Evolutionary conservation across 2,329 filamentous ascomycete species (phyloP).

Genomic region (Dactylellina leptospora): DNA sequence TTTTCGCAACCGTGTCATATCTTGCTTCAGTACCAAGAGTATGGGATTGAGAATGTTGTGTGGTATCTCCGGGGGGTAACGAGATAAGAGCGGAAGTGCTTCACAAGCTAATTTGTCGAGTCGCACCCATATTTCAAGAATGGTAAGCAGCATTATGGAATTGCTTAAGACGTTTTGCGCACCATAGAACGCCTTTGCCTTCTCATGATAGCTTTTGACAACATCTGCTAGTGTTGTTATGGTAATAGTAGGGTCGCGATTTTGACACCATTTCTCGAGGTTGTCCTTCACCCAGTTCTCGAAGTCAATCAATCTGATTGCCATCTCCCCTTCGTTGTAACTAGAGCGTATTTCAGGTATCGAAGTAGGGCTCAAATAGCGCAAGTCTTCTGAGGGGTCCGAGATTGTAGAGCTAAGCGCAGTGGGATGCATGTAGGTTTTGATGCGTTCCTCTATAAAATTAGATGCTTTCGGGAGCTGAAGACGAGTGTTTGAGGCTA

Average conservation of each 20-base stretch:
- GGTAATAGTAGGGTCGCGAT: not conserved
- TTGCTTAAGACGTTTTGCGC: constrained; percentile 61
- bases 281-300: constrained; percentile 58
- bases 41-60: constrained; percentile 62
- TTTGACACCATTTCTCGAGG: constrained; percentile 65
- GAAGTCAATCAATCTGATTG: constrained; percentile 27
- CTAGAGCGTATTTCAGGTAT: not conserved
- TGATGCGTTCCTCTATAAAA: constrained; percentile 9
- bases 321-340: not conserved
- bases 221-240: constrained; percentile 54
- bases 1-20: constrained; percentile 63
- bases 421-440: not conserved
- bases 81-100: constrained; percentile 60
- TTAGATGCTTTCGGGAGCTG: not conserved
- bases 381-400: constrained; percentile 5
- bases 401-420: not conserved
- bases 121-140: constrained; percentile 69
- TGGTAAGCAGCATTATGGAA: constrained; percentile 68
- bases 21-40: constrained; percentile 60
- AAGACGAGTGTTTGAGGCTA: not conserved
- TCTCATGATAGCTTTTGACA: constrained; percentile 60
- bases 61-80: constrained; percentile 65
- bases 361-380: not conserved
- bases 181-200: constrained; percentile 52
- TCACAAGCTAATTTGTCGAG: constrained; percentile 64